Evolutionary conservation across 768 basidiomycete species (phyloP), one percentile per base, ranked within the genome.

Genomic region (Sporobolomyces pararoseus): DNA sequence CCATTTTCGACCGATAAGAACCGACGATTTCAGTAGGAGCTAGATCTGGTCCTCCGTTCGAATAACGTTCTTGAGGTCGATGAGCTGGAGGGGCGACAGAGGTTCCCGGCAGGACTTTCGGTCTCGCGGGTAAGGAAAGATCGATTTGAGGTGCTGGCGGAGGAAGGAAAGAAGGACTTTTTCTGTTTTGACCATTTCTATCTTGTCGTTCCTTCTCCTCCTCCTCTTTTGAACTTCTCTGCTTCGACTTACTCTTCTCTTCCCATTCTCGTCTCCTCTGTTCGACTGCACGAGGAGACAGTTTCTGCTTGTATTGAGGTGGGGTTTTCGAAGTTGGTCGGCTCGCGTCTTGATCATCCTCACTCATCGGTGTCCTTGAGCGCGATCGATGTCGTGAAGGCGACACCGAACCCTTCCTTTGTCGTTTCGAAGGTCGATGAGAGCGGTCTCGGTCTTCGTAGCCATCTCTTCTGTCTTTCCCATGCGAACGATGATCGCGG

Each of bases 331-430:
- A 42, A 9, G 10, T 42, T 17, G 39, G 17, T 9, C 17, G 17
- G 17, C 39, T 9, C 39, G 32, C 34, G 16, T n/a, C 31, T 5
- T 35, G 37, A 23, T 25, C 55, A 25, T 58, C 55, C 23, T 58
- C 55, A 29, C 55, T 58, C 37, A 58, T 42, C 37, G 55, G 55
- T 5, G 55, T 58, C 5, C 55, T 35, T 37, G 55, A 58, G 13
- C 5, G 55, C n/a, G 54, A 19, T 16, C 54, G 27, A 6, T n/a
- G 32, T 53, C 25, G 51, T 10, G 10, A 12, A 14, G 46, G 46
- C 39, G 39, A 42, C 39, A 42, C 17, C 39, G 39, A 42, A 42
- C 39, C 39, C 39, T 42, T 42, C 39, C 39, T 42, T 17, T 17
- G 39, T 42, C 39, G 39, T 42, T 9, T n/a, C n/a, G n/a, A n/a